Evolutionary conservation across 495 filamentous ascomycete species (phyloP).

Genomic region (Neurospora sp.): DNA sequence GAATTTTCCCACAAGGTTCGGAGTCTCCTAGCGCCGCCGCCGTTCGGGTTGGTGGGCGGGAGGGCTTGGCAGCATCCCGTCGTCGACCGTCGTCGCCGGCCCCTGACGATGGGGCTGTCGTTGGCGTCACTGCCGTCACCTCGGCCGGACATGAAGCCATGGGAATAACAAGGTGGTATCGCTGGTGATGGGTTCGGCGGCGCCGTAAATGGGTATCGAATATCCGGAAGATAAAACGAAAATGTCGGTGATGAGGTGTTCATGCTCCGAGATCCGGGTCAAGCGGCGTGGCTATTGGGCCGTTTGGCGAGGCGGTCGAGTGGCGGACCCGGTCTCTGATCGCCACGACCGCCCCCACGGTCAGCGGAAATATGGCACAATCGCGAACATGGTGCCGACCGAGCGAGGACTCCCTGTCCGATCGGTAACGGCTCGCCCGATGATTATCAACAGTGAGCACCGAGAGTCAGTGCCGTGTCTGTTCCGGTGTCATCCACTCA

Average conservation of each 20-base stretch:
- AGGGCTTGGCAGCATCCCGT: background rate
- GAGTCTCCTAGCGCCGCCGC: background rate
- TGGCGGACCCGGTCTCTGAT: background rate
- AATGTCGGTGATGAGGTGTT: background rate
- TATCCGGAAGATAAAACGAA: too few relatives aligned
- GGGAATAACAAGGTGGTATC: background rate
- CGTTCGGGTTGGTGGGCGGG: background rate
- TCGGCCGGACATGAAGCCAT: background rate
- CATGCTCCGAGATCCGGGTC: background rate
- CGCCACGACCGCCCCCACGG: background rate
- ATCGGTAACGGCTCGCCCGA: background rate
- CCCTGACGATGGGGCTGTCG: background rate
- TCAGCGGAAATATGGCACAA: background rate
- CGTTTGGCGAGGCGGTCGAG: background rate
- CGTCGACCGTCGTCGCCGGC: background rate
- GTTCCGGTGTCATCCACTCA: background rate
- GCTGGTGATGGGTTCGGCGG: background rate
- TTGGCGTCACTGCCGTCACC: background rate
- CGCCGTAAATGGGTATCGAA: background rate
- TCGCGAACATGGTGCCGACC: background rate
- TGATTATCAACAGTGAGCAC: background rate
- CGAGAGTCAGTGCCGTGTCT: background rate
- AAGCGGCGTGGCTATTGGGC: background rate
- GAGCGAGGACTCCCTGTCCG: background rate
- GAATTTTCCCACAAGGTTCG: background rate